Evolutionary conservation across 148 eudicot species (phyloP).

Genomic region (Chenopodium album): DNA sequence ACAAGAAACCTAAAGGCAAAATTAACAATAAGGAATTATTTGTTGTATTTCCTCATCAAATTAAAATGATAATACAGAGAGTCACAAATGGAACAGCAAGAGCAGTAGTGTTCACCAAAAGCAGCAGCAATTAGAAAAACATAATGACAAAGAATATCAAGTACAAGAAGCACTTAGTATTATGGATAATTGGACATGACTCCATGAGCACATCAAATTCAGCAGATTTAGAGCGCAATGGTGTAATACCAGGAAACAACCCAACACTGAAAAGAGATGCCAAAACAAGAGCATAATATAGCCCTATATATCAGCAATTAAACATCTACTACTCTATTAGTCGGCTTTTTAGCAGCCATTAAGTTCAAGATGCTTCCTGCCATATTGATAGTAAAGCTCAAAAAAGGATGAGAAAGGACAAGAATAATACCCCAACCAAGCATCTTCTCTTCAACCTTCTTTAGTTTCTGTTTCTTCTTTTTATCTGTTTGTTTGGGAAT

Average conservation of each 20-base stretch:
- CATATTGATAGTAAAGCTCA: not conserved
- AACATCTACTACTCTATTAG: not conserved
- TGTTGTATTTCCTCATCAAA: not conserved
- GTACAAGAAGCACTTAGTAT: not conserved
- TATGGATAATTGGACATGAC: too few species aligned
- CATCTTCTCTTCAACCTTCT: conserved; percentile 95
- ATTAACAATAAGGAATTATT: not conserved
- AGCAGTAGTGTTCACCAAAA: not conserved
- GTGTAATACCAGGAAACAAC: not conserved
- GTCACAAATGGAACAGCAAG: not conserved
- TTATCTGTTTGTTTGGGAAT: conserved; percentile 83
- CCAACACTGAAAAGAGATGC: not conserved
- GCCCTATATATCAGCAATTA: not conserved
- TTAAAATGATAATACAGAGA: not conserved
- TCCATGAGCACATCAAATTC: not conserved
- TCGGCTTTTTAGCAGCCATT: not conserved
- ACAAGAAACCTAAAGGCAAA: not conserved
- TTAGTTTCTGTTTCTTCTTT: conserved; percentile 81
- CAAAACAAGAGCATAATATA: not conserved
- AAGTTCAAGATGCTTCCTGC: not conserved
- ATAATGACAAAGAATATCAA: not conserved
- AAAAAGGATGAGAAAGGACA: conserved; percentile 1
- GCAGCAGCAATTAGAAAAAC: not conserved
- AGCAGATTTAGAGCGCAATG: not conserved
- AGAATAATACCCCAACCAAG: conserved; percentile 91